Evolutionary conservation across 768 basidiomycete genomes (phyloP).

Genomic region (Amanita phalloides): DNA sequence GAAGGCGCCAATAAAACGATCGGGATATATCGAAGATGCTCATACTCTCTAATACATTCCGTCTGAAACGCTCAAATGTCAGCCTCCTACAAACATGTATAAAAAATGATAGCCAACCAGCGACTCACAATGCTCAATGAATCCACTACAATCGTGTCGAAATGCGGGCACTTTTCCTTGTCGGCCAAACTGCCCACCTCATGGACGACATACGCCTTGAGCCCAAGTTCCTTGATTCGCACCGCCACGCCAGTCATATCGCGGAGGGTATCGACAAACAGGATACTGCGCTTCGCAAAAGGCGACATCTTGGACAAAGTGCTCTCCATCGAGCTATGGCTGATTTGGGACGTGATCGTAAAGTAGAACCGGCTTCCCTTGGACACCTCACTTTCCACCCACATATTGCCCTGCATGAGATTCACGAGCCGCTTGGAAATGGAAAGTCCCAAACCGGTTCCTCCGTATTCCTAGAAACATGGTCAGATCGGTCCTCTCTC

Average conservation of each 20-base stretch:
- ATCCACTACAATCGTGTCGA: constrained; percentile 95
- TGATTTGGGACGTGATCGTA: constrained; percentile 83
- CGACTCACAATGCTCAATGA: constrained; percentile 66
- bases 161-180: constrained; percentile 74
- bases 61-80: constrained; percentile 37
- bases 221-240: constrained; percentile 67
- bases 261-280: constrained; percentile 81
- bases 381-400: constrained; percentile 93
- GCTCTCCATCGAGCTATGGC: constrained; percentile 60
- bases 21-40: constrained; percentile 93
- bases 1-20: constrained; percentile 83
- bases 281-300: constrained; percentile 78
- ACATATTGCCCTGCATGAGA: constrained; percentile 97
- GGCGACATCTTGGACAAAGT: constrained; percentile 75
- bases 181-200: constrained; percentile 74
- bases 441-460: constrained; percentile 91
- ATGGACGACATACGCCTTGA: constrained; percentile 68
- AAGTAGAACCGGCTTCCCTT: constrained; percentile 96
- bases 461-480: constrained; percentile 75
- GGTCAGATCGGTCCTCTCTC: background rate
- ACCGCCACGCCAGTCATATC: constrained; percentile 70
- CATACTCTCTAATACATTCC: constrained; percentile 81
- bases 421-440: constrained; percentile 96
- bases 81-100: background rate
- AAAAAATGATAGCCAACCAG: constrained; percentile 1